These are phyloP conservation scores for Podospora appendiculata DNA, from an alignment of 495 filamentous ascomycete species.

Conservation along the genomic window DNA sequence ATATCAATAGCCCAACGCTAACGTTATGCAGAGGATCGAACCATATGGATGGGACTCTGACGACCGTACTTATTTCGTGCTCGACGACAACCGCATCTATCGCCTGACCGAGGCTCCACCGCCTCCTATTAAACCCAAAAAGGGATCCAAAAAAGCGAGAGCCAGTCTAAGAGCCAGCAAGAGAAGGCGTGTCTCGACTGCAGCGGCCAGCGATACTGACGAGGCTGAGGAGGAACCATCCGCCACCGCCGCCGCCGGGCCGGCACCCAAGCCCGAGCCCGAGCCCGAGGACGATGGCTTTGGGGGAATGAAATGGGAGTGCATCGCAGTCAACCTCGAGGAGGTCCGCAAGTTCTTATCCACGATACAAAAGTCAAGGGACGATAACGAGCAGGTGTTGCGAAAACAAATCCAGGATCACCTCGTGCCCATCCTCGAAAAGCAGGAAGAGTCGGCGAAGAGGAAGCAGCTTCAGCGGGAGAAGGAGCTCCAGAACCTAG, in stretches of 20 bases:
- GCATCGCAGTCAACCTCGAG: slow-evolving; percentile 68
- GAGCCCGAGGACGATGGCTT: slow-evolving; percentile 53
- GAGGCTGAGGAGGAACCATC: slow-evolving; percentile 41
- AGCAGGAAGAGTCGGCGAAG: slow-evolving; percentile 67
- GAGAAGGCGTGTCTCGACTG: slow-evolving; percentile 56
- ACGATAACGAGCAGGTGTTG: slow-evolving; percentile 74
- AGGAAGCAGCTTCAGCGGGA: slow-evolving; percentile 62
- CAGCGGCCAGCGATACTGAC: slow-evolving; percentile 43
- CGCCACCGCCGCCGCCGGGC: slow-evolving; percentile 6
- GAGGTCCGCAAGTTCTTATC: slow-evolving; percentile 70
- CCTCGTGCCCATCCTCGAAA: slow-evolving; percentile 74
- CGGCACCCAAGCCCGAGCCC: slow-evolving; percentile 15
- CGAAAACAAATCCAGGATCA: slow-evolving; percentile 61
- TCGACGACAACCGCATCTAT: slow-evolving; percentile 93
- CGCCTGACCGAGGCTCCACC: slow-evolving; percentile 64
- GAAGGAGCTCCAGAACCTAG: slow-evolving; percentile 70
- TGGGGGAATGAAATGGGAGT: slow-evolving; percentile 80
- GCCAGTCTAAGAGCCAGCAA: slow-evolving; percentile 62
- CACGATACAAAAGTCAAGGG: slow-evolving; percentile 61
- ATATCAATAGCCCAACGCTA: background rate
- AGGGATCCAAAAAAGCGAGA: slow-evolving; percentile 67
- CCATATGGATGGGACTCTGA: slow-evolving; percentile 81
- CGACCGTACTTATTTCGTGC: slow-evolving; percentile 77
- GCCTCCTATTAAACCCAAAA: slow-evolving; percentile 58
- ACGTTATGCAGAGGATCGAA: slow-evolving; percentile 70